phyloP scores from a whole-genome alignment of 2,329 filamentous ascomycete species.

The Ceratocystis smalleyi region DNA sequence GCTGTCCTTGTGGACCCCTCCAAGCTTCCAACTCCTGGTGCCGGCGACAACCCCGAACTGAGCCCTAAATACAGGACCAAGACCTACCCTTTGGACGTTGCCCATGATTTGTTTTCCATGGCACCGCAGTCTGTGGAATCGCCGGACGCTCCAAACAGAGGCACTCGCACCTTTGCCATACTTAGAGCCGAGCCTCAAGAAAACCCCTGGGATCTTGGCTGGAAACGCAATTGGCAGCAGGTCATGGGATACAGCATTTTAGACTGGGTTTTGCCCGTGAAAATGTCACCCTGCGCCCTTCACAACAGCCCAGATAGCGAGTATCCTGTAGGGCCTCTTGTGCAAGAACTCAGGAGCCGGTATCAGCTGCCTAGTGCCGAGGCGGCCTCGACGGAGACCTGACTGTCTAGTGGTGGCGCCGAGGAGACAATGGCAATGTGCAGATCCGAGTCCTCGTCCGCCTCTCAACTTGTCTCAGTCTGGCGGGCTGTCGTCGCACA shows the following conservation, averaged over 20 bases:
- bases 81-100: constrained; percentile 38
- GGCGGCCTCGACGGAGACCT: neutral
- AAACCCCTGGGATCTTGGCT: constrained; percentile 73
- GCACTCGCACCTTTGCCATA: constrained; percentile 59
- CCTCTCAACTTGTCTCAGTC: too few species aligned
- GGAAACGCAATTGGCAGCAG: constrained; percentile 53
- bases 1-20: constrained; percentile 40
- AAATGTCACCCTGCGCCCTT: constrained; percentile 55
- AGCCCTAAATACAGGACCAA: constrained; percentile 32
- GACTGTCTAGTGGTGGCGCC: neutral
- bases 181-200: constrained; percentile 56
- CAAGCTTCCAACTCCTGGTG: constrained; percentile 36
- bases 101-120: constrained; percentile 11
- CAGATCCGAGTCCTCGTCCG: neutral
- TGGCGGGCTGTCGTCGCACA: too few species aligned
- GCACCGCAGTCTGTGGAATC: constrained; percentile 31
- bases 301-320: constrained; percentile 51
- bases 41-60: constrained; percentile 18
- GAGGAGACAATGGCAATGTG: neutral
- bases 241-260: constrained; percentile 58
- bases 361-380: constrained; percentile 22
- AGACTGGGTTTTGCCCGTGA: constrained; percentile 72
- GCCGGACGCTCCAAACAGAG: constrained; percentile 34
- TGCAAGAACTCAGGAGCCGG: constrained; percentile 39
- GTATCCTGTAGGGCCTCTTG: constrained; percentile 49